Evolutionary conservation across 2,329 filamentous ascomycete genomes (phyloP), one percentile per base, ranked within the genome.

Genomic region (Claviceps purpurea): DNA sequence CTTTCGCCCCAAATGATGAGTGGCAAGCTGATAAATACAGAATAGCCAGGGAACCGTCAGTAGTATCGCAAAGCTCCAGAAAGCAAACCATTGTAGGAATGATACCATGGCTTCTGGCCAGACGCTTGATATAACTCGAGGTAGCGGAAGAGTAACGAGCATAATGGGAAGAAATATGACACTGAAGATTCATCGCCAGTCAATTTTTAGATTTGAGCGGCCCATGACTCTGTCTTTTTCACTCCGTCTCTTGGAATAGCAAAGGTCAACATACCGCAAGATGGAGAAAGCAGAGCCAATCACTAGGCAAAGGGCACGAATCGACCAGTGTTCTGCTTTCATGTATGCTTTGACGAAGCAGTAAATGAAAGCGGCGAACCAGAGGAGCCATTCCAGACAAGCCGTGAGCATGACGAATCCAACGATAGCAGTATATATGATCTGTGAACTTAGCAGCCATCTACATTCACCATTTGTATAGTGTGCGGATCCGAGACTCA

Each of bases 361-460:
- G 69, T 96, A 97, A 56, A 93, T 65, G 64, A 97, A 97, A 3
- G 91, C 89, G n/a, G 85, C 82, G 42, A 97, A 76, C 89, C 90
- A 96, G 14, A 97, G 78, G 55, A 95, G 82, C 89, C 93, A 97
- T 70, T 97, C 91, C 8, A 97, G 73, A 34, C 89, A 75, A 2
- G 91, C 91, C 54, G 86, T 87, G 24, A 93, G 61, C 82, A 96
- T 89, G 49, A 96, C 74, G 6, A 84, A 68, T 18, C 87, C 87
- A 39, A 96, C 78, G 58, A 96, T 84, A 52, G 82, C 73, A 8
- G 90, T 84, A 65, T 94, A 96, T 52, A 91, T 73, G 60, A 95
- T 89, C 88, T 97, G 58, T 34, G 14, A 13, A 48, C 18, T 38
- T 20, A 18, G 38, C 16, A n/a, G 6, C 8, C 13, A 24, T 30